Conservation (phyloP, 202 grass and related monocot genomes). For the Carex arenaria region DNA sequence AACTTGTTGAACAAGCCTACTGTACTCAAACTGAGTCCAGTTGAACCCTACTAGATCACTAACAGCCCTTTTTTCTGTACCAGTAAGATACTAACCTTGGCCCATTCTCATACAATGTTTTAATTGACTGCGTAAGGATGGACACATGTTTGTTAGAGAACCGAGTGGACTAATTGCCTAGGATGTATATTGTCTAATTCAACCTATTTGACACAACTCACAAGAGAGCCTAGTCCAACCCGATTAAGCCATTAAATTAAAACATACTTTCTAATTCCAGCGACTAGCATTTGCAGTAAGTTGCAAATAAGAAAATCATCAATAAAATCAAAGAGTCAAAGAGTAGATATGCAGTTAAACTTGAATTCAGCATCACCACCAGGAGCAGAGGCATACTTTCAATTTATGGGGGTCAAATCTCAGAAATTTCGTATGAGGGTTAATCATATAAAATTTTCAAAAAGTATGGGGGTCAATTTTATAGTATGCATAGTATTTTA, state of each 20-base stretch:
- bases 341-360: neutral
- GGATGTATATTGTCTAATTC: neutral
- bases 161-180: neutral
- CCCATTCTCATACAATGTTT: neutral
- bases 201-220: neutral
- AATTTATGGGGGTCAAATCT: too few species aligned
- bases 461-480: too few species aligned
- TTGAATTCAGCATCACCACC: neutral
- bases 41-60: neutral
- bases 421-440: too few species aligned
- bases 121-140: neutral
- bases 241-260: neutral
- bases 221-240: neutral
- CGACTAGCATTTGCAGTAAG: neutral
- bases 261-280: neutral
- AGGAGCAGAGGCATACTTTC: too few species aligned
- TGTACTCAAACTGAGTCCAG: neutral
- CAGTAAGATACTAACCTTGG: neutral
- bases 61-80: neutral
- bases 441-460: too few species aligned
- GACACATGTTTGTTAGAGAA: neutral
- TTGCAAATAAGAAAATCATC: neutral
- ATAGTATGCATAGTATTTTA: too few species aligned
- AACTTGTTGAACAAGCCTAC: constrained; percentile 3
- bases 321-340: neutral